phyloP scores from a whole-genome alignment of 257 asterid genomes.

The Fraxinus excelsior region DNA sequence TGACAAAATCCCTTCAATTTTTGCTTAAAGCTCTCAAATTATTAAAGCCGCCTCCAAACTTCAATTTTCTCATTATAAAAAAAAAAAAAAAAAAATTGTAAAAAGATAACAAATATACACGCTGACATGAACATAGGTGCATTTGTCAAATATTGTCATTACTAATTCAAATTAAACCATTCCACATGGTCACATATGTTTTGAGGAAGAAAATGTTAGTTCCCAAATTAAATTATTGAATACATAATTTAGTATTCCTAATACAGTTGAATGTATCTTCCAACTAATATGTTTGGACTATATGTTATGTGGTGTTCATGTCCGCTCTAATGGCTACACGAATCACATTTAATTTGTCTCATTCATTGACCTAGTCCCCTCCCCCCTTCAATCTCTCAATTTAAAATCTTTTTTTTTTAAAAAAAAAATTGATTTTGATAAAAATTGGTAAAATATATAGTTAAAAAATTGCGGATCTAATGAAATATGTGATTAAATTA shows the following conservation, averaged over 20 bases:
- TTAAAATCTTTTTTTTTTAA: too few relatives aligned
- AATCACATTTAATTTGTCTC: conserved; percentile 63
- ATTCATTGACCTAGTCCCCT: conserved; percentile 41
- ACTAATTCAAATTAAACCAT: conserved; percentile 1
- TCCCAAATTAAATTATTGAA: conserved; percentile 23
- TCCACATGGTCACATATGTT: conserved; percentile 23
- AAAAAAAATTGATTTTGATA: too few relatives aligned
- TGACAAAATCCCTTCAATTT: too few relatives aligned
- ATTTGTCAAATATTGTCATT: not conserved
- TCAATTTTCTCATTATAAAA: not conserved
- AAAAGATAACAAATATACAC: not conserved
- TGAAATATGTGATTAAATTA: too few relatives aligned
- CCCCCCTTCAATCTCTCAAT: conserved; percentile 23
- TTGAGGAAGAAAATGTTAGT: conserved; percentile 5
- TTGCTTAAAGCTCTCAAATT: not conserved
- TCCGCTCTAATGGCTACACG: too few relatives aligned
- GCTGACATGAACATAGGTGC: conserved; percentile 7
- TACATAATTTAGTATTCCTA: conserved; percentile 15
- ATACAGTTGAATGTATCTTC: conserved; percentile 64
- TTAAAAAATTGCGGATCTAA: too few relatives aligned
- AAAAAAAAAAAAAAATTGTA: not conserved
- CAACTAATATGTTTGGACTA: conserved; percentile 36
- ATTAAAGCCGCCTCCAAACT: not conserved
- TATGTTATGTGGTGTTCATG: conserved; percentile 67
- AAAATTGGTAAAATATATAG: too few relatives aligned